Base-by-base conservation (phyloP, 345 rosid species). In the Populus ilicifolia region DNA sequence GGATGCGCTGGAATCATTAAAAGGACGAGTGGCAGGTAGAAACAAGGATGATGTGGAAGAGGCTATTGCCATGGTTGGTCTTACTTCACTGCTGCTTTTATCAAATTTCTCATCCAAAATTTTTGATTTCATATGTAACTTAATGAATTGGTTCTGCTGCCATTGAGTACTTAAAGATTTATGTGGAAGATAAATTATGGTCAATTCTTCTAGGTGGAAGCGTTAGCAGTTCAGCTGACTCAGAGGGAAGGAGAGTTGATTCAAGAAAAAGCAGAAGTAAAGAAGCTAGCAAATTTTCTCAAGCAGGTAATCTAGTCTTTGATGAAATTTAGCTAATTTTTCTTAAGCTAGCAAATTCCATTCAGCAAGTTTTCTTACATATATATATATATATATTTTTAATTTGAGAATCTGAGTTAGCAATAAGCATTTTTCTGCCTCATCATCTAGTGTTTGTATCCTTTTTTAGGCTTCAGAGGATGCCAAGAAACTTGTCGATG, bases 41-140 rank as follows among this genome's bases (percentile, higher is more conserved):
- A 94, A 94, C 90, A 94, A 94, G 87, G 99, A 94, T 83, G 98
- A 96, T 75, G 98, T 94, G 59, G 92, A 88, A 86, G 98, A 91
- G 79, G 98, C 99, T 81, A 91, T 94, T 81, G 79, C 92, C 36
- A 96, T 94, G 97, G 98, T 94, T 80, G 74, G 93, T 86, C 67
- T 76, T 69, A 25, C 71, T 27, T 70, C 11, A 16, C 48, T 46
- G 50, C 67, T 39, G 65, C 12, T 52, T 63, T 23, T 50, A 12
- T 72, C 61, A 16, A 67, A n/a, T 18, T 65, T 81, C 39, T 70
- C 52, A n/a, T 73, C 65, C 39, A 33, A 61, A 30, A 21, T 4
- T 41, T 20, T 33, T 61, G 44, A n/a, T 72, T n/a, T 64, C 5
- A 35, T 13, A 10, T 54, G 12, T 71, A 35, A 48, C 29, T 29